Conservation (phyloP, 2,329 filamentous ascomycete species). For the Ceratocystis destructans region DNA sequence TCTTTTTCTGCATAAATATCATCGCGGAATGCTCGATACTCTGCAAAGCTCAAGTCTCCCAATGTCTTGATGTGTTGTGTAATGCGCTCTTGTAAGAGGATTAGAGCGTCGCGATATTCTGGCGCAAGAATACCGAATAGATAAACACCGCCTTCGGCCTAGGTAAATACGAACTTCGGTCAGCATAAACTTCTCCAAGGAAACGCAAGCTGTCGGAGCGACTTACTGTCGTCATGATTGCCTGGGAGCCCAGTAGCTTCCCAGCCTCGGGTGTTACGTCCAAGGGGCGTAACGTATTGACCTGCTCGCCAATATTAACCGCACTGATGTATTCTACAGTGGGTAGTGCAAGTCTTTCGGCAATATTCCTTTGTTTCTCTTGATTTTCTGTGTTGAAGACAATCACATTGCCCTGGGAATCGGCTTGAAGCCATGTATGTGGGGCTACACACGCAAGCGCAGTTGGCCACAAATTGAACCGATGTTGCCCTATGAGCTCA, state of each 20-base stretch:
- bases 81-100: slow-evolving; percentile 64
- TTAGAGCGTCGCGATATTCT: slow-evolving; percentile 60
- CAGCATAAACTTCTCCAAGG: slow-evolving; percentile 19
- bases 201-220: slow-evolving; percentile 4
- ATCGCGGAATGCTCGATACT: slow-evolving; percentile 72
- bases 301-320: slow-evolving; percentile 79
- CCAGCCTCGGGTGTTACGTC: slow-evolving; percentile 50
- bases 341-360: slow-evolving; percentile 40
- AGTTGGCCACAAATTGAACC: slow-evolving; percentile 61
- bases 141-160: slow-evolving; percentile 86
- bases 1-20: slow-evolving; percentile 57
- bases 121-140: slow-evolving; percentile 70
- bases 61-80: slow-evolving; percentile 51
- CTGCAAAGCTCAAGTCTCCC: slow-evolving; percentile 61
- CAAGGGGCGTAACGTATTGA: slow-evolving; percentile 72
- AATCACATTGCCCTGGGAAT: slow-evolving; percentile 76
- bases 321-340: slow-evolving; percentile 47
- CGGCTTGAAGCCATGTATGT: slow-evolving; percentile 58
- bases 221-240: slow-evolving; percentile 78
- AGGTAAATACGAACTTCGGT: background rate
- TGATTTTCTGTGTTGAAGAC: slow-evolving; percentile 69
- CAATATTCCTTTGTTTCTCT: slow-evolving; percentile 53
- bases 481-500: slow-evolving; percentile 72
- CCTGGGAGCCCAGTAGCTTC: slow-evolving; percentile 61
- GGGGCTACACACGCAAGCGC: slow-evolving; percentile 45